These are phyloP conservation scores for Guadua angustifolia DNA, from an alignment of 176 grass and related monocot species.

Conservation along the genomic window DNA sequence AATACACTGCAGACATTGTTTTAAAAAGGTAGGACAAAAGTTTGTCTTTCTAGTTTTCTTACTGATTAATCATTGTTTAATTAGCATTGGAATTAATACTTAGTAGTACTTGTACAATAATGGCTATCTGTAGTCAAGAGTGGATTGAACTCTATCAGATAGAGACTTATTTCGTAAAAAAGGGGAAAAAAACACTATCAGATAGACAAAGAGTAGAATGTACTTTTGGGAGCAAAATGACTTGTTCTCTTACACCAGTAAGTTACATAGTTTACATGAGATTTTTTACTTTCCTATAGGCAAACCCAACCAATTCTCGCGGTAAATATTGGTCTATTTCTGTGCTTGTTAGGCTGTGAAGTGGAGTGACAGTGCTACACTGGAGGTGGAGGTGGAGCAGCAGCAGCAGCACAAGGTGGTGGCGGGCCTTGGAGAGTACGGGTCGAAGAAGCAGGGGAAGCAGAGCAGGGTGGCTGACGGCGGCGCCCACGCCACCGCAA, in stretches of 20 bases:
- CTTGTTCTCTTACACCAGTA: too few species aligned
- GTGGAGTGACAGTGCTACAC: conserved; percentile 6
- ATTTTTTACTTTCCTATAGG: not conserved
- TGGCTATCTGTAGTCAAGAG: not conserved
- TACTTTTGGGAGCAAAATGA: too few species aligned
- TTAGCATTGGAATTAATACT: too few species aligned
- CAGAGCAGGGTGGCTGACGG: conserved; percentile 26
- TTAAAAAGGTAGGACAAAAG: not conserved
- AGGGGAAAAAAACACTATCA: too few species aligned
- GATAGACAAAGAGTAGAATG: too few species aligned
- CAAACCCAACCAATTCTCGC: not conserved
- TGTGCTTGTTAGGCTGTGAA: not conserved
- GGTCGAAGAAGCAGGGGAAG: conserved; percentile 22
- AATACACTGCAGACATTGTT: not conserved
- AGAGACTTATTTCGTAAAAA: not conserved
- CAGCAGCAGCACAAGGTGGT: conserved; percentile 37
- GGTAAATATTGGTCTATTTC: not conserved
- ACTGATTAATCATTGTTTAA: not conserved
- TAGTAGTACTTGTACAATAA: not conserved
- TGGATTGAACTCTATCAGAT: not conserved
- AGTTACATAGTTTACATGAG: too few species aligned
- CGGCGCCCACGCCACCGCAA: not conserved
- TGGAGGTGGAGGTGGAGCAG: not conserved
- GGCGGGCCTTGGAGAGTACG: conserved; percentile 40
- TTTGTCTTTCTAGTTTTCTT: not conserved